Evolutionary conservation across 148 eudicot genomes (phyloP).

Genomic region (Rheum nobile): DNA sequence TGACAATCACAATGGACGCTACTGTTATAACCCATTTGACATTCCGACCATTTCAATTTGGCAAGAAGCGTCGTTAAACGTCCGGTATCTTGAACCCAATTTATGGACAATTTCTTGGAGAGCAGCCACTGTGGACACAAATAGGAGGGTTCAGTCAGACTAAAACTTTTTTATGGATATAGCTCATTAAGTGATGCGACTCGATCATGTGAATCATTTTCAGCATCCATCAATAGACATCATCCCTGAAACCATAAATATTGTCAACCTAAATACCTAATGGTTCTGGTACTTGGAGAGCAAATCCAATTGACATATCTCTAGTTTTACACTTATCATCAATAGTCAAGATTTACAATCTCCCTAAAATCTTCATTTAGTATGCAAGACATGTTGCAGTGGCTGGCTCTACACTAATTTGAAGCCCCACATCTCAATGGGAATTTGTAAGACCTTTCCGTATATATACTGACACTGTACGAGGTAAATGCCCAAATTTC

Average conservation of each 20-base stretch:
- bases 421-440: neutral
- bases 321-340: neutral
- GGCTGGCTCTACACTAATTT: no score
- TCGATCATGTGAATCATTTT: neutral
- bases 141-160: neutral
- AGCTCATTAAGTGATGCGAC: neutral
- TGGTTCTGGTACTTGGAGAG: no score
- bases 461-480: no score
- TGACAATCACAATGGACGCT: constrained; percentile 41
- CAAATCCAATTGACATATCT: no score
- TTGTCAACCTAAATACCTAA: neutral
- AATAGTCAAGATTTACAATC: neutral
- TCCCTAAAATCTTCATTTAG: neutral
- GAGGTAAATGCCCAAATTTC: neutral
- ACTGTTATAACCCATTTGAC: constrained; percentile 23
- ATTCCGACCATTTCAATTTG: constrained; percentile 29
- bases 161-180: neutral
- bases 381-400: neutral
- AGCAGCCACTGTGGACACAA: constrained; percentile 28
- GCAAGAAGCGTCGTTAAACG: constrained; percentile 37
- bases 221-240: neutral
- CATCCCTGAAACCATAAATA: neutral
- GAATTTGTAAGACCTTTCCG: no score
- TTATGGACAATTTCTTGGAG: constrained; percentile 35
- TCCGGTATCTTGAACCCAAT: constrained; percentile 53